phyloP scores from a whole-genome alignment of 768 basidiomycete genomes.

The Rhodotorula babjevae region DNA sequence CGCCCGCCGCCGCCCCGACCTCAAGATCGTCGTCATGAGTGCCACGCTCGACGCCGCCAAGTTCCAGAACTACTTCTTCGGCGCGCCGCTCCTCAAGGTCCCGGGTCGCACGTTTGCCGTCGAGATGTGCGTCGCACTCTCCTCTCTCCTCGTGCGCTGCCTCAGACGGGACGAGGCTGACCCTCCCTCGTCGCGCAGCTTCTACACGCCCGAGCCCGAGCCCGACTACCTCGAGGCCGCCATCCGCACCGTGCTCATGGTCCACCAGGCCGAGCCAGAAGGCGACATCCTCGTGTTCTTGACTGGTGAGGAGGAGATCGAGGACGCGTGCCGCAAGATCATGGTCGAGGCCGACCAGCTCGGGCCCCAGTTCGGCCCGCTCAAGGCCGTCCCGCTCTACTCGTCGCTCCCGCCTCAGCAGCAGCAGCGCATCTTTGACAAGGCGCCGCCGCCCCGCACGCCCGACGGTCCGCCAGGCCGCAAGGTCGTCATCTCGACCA shows the following conservation, averaged over 20 bases:
- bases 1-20: slow-evolving; percentile 71
- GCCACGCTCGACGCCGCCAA: slow-evolving; percentile 95
- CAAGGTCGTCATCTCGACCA: slow-evolving; percentile 91
- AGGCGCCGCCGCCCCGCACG: slow-evolving; percentile 62
- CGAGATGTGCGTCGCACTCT: slow-evolving; percentile 55
- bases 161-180: too few relatives aligned
- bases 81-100: slow-evolving; percentile 49
- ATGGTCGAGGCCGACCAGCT: slow-evolving; percentile 84
- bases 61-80: slow-evolving; percentile 87
- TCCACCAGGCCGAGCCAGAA: slow-evolving; percentile 87
- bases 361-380: slow-evolving; percentile 69
- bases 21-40: slow-evolving; percentile 98
- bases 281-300: slow-evolving; percentile 92
- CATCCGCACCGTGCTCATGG: slow-evolving; percentile 92
- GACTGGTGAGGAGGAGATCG: slow-evolving; percentile 97
- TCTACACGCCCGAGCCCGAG: slow-evolving; percentile 86
- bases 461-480: slow-evolving; percentile 74
- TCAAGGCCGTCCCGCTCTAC: slow-evolving; percentile 87
- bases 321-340: slow-evolving; percentile 90
- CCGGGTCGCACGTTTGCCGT: slow-evolving; percentile 92
- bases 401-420: slow-evolving; percentile 89
- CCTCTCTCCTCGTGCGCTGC: neutral
- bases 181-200: slow-evolving; percentile 44
- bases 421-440: slow-evolving; percentile 94
- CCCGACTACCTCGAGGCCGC: slow-evolving; percentile 96